These are phyloP conservation scores for Aspergillus funiculosus DNA, from an alignment of 495 filamentous ascomycete species.

Conservation along the genomic window DNA sequence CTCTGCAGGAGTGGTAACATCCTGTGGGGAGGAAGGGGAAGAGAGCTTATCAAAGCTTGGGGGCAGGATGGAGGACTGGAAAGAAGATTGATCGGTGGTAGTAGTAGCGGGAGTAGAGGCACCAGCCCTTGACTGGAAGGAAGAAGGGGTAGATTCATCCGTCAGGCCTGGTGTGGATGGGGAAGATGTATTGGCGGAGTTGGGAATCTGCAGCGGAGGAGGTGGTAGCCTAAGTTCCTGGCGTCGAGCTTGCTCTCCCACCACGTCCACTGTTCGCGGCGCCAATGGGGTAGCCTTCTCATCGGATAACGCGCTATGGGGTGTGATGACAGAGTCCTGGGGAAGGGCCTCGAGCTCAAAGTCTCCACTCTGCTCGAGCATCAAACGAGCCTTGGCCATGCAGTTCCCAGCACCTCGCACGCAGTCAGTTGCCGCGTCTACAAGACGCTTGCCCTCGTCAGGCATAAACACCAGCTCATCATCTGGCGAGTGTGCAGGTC, in stretches of 20 bases:
- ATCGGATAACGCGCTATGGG: constrained; percentile 17
- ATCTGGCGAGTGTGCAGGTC: constrained; percentile 51
- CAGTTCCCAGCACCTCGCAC: constrained; percentile 89
- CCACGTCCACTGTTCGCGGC: constrained; percentile 10
- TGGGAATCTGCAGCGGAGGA: constrained; percentile 39
- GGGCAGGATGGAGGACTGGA: constrained; percentile 33
- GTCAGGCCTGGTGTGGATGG: constrained; percentile 38
- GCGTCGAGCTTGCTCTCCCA: constrained; percentile 11
- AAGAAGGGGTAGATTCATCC: constrained; percentile 40
- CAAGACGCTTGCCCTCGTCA: constrained; percentile 69
- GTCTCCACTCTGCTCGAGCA: constrained; percentile 88
- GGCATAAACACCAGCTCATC: constrained; percentile 73
- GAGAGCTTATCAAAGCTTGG: constrained; percentile 33
- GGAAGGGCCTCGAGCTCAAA: constrained; percentile 73
- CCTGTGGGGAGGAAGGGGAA: constrained; percentile 26
- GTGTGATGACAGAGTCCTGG: constrained; percentile 32
- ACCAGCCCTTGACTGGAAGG: constrained; percentile 30
- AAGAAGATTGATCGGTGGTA: constrained; percentile 16
- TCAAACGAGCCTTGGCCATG: constrained; percentile 72
- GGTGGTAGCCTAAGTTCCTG: constrained; percentile 38
- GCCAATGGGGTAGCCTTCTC: constrained; percentile 22
- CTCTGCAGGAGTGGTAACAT: constrained; percentile 9
- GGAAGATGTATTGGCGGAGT: constrained; percentile 22
- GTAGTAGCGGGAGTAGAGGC: constrained; percentile 18
- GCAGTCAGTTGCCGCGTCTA: constrained; percentile 79